Conservation (phyloP, 2,329 filamentous ascomycete genomes). For the Neofusicoccum kwambonambiense region DNA sequence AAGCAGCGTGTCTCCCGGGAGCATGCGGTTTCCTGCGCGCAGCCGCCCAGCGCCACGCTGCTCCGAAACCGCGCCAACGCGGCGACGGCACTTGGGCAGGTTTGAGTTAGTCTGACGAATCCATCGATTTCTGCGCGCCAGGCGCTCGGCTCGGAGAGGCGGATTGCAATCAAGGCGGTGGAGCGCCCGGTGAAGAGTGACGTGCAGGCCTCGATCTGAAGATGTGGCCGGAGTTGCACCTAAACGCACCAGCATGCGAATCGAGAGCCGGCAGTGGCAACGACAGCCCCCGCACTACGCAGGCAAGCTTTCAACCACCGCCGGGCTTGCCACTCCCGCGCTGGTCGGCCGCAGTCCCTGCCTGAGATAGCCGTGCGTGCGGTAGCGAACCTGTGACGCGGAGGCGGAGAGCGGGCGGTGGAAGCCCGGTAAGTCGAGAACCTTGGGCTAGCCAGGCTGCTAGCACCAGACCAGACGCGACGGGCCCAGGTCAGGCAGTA, state of each 20-base stretch:
- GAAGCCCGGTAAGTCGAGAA: no score
- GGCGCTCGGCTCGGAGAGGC: not conserved
- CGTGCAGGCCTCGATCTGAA: constrained; percentile 2
- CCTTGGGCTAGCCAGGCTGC: no score
- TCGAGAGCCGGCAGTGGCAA: not conserved
- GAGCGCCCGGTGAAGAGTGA: not conserved
- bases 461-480: no score
- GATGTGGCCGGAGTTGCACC: not conserved
- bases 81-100: not conserved
- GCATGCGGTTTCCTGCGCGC: not conserved
- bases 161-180: not conserved
- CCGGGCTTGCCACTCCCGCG: not conserved
- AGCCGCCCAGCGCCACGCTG: not conserved
- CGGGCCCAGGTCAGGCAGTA: no score
- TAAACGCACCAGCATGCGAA: not conserved
- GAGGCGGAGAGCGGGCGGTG: no score
- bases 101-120: not conserved
- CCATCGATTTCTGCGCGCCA: not conserved
- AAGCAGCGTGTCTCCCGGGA: not conserved
- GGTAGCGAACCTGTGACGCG: no score
- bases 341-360: not conserved
- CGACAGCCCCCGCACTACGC: not conserved
- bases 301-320: not conserved
- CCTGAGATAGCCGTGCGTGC: not conserved
- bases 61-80: not conserved